Conservation (phyloP, 1,139 yeast genomes). For the Yamadazyma atmosphaerica region DNA sequence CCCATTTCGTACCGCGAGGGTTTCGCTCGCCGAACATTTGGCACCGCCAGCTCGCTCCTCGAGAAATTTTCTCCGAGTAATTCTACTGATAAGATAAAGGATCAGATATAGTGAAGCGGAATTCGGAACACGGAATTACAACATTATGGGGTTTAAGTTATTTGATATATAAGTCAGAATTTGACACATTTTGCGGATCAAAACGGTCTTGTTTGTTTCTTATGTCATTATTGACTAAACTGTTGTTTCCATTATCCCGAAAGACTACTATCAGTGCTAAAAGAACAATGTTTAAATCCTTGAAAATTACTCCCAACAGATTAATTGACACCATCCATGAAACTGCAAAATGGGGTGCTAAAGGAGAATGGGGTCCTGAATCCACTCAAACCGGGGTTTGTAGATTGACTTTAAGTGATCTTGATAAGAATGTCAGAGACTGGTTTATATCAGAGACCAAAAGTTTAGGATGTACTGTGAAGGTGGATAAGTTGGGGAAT, state of each 20-base stretch:
- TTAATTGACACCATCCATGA: slow-evolving; percentile 52
- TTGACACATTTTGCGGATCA: not conserved
- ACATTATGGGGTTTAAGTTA: no score
- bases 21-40: no score
- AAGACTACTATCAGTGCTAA: not conserved
- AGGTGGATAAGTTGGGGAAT: slow-evolving; percentile 63
- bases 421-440: slow-evolving; percentile 64
- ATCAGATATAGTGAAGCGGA: no score
- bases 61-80: no score
- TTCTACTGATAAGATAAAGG: slow-evolving; percentile 2
- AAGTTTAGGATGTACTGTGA: slow-evolving; percentile 55
- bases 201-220: no score
- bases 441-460: slow-evolving; percentile 62
- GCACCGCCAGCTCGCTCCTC: no score
- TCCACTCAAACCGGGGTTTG: slow-evolving; percentile 61
- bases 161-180: not conserved
- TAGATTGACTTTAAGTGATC: slow-evolving; percentile 59
- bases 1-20: not conserved
- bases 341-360: slow-evolving; percentile 65
- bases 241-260: not conserved
- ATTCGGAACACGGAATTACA: not conserved
- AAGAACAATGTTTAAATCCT: slow-evolving; percentile 11
- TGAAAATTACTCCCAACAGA: slow-evolving; percentile 17
- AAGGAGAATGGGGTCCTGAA: slow-evolving; percentile 59
- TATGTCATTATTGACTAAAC: not conserved